Conservation (phyloP, 2,329 filamentous ascomycete genomes). For the Fusarium albosuccineum region DNA sequence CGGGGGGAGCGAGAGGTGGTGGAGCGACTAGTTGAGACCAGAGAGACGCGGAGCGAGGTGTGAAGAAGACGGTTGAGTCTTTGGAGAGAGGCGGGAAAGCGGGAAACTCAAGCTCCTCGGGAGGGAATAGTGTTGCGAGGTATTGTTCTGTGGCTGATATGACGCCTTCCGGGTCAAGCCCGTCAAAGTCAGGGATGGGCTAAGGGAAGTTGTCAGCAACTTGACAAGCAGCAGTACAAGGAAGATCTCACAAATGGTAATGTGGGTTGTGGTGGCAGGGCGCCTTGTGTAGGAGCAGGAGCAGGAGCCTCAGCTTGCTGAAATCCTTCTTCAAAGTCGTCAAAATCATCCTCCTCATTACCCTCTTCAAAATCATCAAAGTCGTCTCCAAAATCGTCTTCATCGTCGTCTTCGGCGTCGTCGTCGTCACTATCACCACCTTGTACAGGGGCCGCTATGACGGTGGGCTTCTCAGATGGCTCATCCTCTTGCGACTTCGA, state of each 20-base stretch:
- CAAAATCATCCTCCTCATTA: slow-evolving; percentile 68
- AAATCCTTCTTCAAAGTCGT: slow-evolving; percentile 81
- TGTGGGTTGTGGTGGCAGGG: slow-evolving; percentile 53
- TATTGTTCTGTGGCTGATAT: slow-evolving; percentile 73
- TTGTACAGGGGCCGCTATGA: slow-evolving; percentile 34
- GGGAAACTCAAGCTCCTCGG: slow-evolving; percentile 65
- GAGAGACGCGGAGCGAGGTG: slow-evolving; percentile 86
- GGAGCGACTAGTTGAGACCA: slow-evolving; percentile 98
- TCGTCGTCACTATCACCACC: slow-evolving; percentile 43
- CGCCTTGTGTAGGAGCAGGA: slow-evolving; percentile 42
- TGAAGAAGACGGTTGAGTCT: slow-evolving; percentile 79
- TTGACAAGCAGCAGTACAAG: neutral
- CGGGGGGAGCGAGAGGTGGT: slow-evolving; percentile 92
- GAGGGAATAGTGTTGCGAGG: slow-evolving; percentile 74
- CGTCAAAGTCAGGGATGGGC: slow-evolving; percentile 77
- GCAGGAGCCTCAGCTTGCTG: slow-evolving; percentile 64
- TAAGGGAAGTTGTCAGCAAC: slow-evolving; percentile 51
- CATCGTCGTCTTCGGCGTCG: slow-evolving; percentile 45
- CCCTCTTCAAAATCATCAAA: slow-evolving; percentile 74
- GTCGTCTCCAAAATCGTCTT: slow-evolving; percentile 69
- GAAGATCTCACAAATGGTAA: slow-evolving; percentile 60
- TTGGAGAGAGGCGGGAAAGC: slow-evolving; percentile 64
- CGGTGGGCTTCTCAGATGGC: slow-evolving; percentile 42
- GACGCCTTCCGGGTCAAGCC: slow-evolving; percentile 72
- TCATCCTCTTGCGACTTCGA: slow-evolving; percentile 47